phyloP scores from a whole-genome alignment of 1,139 yeast genomes.

The Kazachstania sp. region DNA sequence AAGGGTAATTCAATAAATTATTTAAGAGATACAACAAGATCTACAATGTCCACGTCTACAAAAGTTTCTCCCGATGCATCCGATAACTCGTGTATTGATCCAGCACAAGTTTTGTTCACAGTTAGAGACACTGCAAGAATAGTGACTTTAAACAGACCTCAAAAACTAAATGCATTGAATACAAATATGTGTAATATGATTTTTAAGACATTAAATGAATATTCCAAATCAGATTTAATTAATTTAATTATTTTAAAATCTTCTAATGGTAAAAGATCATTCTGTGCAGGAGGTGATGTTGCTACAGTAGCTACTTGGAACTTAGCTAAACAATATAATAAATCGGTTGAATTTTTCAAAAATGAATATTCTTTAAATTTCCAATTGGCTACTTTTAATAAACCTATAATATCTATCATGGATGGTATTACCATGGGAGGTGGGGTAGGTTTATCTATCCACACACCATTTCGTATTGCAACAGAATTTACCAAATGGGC shows the following conservation, averaged over 20 bases:
- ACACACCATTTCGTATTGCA: constrained; percentile 89
- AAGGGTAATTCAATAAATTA: not conserved
- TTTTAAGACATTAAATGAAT: constrained; percentile 67
- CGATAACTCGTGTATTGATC: not conserved
- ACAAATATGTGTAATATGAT: constrained; percentile 70
- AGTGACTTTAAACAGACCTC: constrained; percentile 68
- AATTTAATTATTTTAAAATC: constrained; percentile 65
- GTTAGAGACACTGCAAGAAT: constrained; percentile 50
- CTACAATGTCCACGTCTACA: not conserved
- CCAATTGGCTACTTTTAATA: constrained; percentile 67
- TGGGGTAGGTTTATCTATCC: constrained; percentile 87
- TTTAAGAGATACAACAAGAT: not conserved
- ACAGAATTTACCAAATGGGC: constrained; percentile 87
- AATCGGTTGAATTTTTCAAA: constrained; percentile 60
- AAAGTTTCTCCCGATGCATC: not conserved
- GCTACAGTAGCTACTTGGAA: constrained; percentile 59
- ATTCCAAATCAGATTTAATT: constrained; percentile 58
- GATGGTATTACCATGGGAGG: constrained; percentile 98
- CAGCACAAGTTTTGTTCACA: constrained; percentile 12
- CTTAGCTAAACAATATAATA: constrained; percentile 36
- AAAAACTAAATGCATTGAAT: constrained; percentile 78
- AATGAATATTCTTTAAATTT: constrained; percentile 77
- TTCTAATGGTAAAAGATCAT: constrained; percentile 36
- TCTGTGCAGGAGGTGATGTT: constrained; percentile 94
- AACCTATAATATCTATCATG: constrained; percentile 78